Percentiles rank a stretch among this genome's conserved stretches.
Evolutionary conservation across 108 stramenopile genomes (phyloP).

Genomic region (Schizochytrium sp.): DNA sequence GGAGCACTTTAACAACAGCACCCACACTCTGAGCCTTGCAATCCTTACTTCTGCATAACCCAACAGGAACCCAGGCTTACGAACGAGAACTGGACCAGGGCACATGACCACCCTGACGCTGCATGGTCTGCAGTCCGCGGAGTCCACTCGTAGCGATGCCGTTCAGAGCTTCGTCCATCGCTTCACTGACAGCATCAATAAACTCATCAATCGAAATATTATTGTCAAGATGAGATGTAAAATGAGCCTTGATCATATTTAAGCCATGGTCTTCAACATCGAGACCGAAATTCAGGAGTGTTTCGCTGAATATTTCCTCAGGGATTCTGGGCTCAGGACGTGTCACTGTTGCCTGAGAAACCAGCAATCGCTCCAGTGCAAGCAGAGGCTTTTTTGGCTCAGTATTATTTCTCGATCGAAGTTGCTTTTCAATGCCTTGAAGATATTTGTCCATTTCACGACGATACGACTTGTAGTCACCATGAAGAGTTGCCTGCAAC

Average conservation of each 20-base stretch:
- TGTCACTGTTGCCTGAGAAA: conserved; percentile 9
- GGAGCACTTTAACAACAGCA: too few species aligned
- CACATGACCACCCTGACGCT: background rate
- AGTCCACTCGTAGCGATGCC: background rate
- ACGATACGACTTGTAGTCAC: background rate
- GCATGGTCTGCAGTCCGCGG: conserved; percentile 1
- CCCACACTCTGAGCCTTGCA: too few species aligned
- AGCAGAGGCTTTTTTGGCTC: background rate
- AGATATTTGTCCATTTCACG: conserved; percentile 1
- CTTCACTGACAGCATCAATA: background rate
- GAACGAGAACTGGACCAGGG: too few species aligned
- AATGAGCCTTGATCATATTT: background rate
- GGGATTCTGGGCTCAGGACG: background rate
- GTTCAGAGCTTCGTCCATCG: background rate
- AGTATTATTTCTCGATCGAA: background rate
- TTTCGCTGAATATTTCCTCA: background rate
- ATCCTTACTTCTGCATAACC: too few species aligned
- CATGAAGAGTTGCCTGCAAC: conserved; percentile 4
- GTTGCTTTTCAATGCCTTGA: background rate
- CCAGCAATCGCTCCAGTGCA: conserved; percentile 12
- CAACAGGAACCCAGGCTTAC: too few species aligned
- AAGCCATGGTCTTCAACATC: background rate
- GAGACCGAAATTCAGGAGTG: conserved; percentile 30
- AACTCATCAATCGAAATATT: conserved; percentile 37
- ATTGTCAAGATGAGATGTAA: background rate